Base-by-base conservation (phyloP, 768 basidiomycete genomes). In the Tulasnella sp. region DNA sequence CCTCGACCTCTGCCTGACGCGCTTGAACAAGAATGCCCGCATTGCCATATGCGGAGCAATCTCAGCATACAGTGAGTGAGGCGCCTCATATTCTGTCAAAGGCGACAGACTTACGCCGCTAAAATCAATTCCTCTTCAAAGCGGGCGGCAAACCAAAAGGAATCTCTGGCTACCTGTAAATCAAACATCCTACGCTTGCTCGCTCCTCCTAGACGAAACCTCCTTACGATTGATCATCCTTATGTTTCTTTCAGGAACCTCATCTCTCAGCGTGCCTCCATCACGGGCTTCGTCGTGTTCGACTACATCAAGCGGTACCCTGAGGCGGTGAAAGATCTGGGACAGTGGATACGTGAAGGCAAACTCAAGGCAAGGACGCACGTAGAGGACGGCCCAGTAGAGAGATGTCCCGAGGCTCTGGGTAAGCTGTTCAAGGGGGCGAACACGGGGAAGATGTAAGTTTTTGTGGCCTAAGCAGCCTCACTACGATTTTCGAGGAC, bases 1-100 rank as follows among this genome's bases (percentile, higher is more conserved):
- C 41, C 74, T 97, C 57, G 85, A 94, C 68, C 75, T 92, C 65
- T 78, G 80, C 46, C 71, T 96, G 60, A 79, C 79, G 24, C 75
- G 85, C 52, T 68, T 98, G 66, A 90, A 91, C 43, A 77, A 81
- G 68, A 73, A 80, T 44, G 92, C 91, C 3, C 74, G 92, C 55
- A 79, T 96, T 59, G 80, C 80, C 12, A 69, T 92, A 19, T 94
- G 92, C 64, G 93, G 92, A 57, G 88, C 87, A 30, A 93, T 96
- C 63, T 87, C 91, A 44, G 78, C 79, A 25, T 93, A 92, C 67
- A 89, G 85, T 86, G 62, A 56, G 82, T 69, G 9, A 21, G 44
- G 51, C 41, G 10, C 22, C 31, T 56, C 34, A 7, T 38, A 15
- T 29, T 31, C 45, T 42, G n/a, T n/a, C n/a, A n/a, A n/a, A n/a